Evolutionary conservation across 1,139 yeast genomes (phyloP), one percentile per base, ranked within the genome.

Genomic region (Kluyveromyces sp.): DNA sequence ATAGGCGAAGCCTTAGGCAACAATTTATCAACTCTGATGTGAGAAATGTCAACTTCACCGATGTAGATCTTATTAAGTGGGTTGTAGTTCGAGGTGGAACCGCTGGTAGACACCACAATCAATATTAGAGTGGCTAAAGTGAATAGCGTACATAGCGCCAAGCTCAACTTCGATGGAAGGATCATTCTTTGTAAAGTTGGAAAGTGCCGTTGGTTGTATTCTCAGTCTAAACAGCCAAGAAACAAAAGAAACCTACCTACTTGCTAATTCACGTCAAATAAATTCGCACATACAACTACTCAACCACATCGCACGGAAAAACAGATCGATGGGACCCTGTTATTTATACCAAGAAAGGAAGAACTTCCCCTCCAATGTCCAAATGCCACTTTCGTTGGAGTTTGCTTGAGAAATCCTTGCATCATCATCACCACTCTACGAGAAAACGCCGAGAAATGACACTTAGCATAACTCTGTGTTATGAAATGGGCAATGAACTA

Each of bases 11-110:
- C 48, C 38, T 54, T 49, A 32, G 67, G 67, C 28, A 63, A 41
- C 44, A 63, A 60, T 46, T 64, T 64, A 29, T 65, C 56, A 30
- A 62, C 65, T 40, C 63, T 62, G 43, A 64, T 58, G 37, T 57
- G 59, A 27, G 57, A 50, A 39, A 64, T 59, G 43, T 59, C 59
- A 33, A 66, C 65, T 38, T 60, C 56, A 46, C 66, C 65, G 31
- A 63, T 49, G 45, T 58, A 61, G 28, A 64, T 52, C 39, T 60
- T 55, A 7, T 56, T 61, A 30, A 62, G 48, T 34, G 65, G 65
- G 35, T 48, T 52, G 41, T 58, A 57, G 47, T 60, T 57, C 3
- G 63, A 50, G 3, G 61, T 50, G 15, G 65, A 55, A 42, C 67
- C 67, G 7, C 62, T 59, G 3, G 60, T 60, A 27, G 62, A 58